Base-by-base conservation (phyloP, 352 stramenopile species). In the Plasmopara muralis region DNA sequence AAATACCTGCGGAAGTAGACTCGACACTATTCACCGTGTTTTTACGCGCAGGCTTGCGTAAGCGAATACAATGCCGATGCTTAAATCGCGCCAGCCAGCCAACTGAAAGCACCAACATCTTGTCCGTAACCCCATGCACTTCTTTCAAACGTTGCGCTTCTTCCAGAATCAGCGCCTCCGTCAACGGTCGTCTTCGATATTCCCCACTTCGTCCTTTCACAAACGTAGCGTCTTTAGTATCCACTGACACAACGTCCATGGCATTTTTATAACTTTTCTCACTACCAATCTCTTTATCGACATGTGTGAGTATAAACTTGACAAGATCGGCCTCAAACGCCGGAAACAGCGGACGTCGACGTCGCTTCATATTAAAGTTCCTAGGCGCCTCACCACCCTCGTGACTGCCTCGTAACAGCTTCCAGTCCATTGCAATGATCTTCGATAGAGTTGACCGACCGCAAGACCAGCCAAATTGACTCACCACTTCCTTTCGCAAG, bases 331-430 rank as follows among this genome's bases (percentile, higher is more conserved):
- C 70, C 39, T 89, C 78, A 33, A 89, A 83, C 1, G 66, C 74
- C 5, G 78, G 78, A 57, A 89, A 89, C 12, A 87, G 59, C 30
- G 78, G 78, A n/a, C 73, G 71, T 47, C 78, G 65, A 31, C 80
- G 75, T 53, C 78, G 74, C 72, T 85, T 86, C 78, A 87, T 89
- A 65, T 80, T 72, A 8, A 72, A 67, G 45, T 89, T 89, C n/a
- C 70, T 69, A 10, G 73, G 67, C 14, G 55, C 60, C 14, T 77
- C 60, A 6, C 62, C 56, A 1, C 57, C 57, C 37, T 70, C 53
- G 4, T 60, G 53, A 2, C 57, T 53, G 2, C 53, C 35, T 33
- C 77, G 64, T 39, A 87, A 60, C 44, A 66, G 53, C 42, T 72
- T 65, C 77, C 77, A 89, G 55, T 89, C 72, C 60, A 85, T 68